Evolutionary conservation across 2,329 filamentous ascomycete species (phyloP).

Genomic region (Helotiales sp.): DNA sequence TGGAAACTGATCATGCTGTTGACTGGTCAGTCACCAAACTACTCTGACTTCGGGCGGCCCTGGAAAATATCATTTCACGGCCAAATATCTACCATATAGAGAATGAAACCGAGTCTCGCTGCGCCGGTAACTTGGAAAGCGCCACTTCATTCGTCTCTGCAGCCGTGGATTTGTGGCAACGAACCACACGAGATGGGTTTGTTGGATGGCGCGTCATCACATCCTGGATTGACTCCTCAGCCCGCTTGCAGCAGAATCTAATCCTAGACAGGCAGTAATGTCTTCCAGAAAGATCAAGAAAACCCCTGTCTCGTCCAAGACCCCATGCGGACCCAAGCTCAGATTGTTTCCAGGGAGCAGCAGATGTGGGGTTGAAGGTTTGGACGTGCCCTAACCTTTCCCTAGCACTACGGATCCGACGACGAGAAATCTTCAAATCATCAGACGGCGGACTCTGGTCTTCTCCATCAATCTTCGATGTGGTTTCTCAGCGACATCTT

Average conservation of each 20-base stretch:
- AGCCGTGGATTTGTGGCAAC: slow-evolving; percentile 14
- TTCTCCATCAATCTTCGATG: not conserved
- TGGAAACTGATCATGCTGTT: not conserved
- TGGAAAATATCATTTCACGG: not conserved
- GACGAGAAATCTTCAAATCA: slow-evolving; percentile 22
- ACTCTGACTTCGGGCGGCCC: not conserved
- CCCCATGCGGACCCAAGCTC: slow-evolving; percentile 26
- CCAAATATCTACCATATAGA: not conserved
- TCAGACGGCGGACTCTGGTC: slow-evolving; percentile 16
- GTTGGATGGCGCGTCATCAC: slow-evolving; percentile 17
- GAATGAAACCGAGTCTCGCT: not conserved
- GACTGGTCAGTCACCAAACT: not conserved
- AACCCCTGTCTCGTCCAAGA: not conserved
- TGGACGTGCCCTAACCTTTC: not conserved
- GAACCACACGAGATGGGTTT: not conserved
- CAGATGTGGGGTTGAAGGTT: slow-evolving; percentile 25
- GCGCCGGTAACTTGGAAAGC: not conserved
- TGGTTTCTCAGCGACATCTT: not conserved
- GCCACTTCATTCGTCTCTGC: not conserved
- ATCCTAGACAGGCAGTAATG: slow-evolving; percentile 8
- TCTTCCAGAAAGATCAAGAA: not conserved
- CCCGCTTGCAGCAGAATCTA: not conserved
- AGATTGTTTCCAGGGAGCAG: slow-evolving; percentile 30
- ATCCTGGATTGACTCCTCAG: not conserved
- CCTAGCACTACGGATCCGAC: slow-evolving; percentile 2